Evolutionary conservation across 2,329 filamentous ascomycete species (phyloP), one percentile per base, ranked within the genome.

Genomic region (Ophiostoma triangulosporum): DNA sequence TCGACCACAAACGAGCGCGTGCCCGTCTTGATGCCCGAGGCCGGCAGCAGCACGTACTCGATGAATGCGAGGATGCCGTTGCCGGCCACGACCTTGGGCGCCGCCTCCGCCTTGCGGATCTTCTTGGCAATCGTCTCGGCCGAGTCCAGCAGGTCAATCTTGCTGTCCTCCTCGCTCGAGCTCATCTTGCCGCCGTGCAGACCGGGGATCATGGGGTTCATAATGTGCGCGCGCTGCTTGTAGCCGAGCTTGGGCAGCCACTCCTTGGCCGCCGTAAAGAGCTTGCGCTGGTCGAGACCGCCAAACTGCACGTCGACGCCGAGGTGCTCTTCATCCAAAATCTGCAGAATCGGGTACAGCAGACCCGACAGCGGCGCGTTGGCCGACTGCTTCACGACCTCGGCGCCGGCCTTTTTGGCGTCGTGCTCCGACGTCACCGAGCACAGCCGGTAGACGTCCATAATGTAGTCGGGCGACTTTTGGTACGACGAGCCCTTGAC

Each of bases 321-420:
- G 3, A 98, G 74, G 73, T 96, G 82, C 71, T 93, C 77, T 70
- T 97, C 91, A 64, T 97, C 91, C 48, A 97, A 72, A 1, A 86
- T 86, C 69, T 97, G 93, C 69, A 98, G 83, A 48, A 94, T 74
- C 1, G 88, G 87, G 73, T 94, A 94, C 57, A 91, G 77, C 12
- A 91, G 74, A 1, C 86, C 87, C 54, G 77, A 81, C 53, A 94
- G 66, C 3, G 84, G 78, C 9, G 84, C 80, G 63, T 91, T 89
- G 54, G 80, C 78, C 3, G 84, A 81, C 72, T 97, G 89, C 75
- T 97, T 97, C 60, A 98, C 91, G 7, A 97, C 81, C 69, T 97
- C 93, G 1, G 88, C 86, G 36, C 91, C 91, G 0, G 91, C 90
- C 69, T 88, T 93, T 69, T 89, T 88, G 15, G 89, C 88, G 63